A percentile compares a stretch with the other conserved stretches of the same genome.
Evolutionary conservation across 2,329 filamentous ascomycete species (phyloP).

Genomic region (Lasiodiplodia citricola): DNA sequence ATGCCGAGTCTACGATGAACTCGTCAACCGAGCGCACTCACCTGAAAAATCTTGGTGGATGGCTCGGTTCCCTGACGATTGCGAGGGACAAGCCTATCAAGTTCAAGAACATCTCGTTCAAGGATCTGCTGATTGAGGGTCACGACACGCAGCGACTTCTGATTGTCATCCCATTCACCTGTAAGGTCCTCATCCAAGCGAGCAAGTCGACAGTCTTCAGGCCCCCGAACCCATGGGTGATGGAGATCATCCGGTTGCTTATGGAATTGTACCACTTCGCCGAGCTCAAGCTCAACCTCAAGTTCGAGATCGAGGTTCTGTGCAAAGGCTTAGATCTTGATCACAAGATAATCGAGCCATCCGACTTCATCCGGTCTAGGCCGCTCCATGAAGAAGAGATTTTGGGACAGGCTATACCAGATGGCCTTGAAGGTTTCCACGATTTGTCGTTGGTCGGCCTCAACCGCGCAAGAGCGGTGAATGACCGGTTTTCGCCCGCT

Average conservation of each 20-base stretch:
- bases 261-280: constrained; percentile 93
- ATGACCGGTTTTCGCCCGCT: constrained; percentile 76
- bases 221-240: constrained; percentile 95
- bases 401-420: constrained; percentile 60
- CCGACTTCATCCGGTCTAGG: constrained; percentile 82
- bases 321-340: constrained; percentile 93
- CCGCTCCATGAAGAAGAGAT: constrained; percentile 66
- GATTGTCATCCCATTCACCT: constrained; percentile 95
- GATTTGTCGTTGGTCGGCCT: constrained; percentile 69
- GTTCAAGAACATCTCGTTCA: constrained; percentile 96
- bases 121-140: constrained; percentile 90
- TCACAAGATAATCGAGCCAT: constrained; percentile 87
- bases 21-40: constrained; percentile 84
- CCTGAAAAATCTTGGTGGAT: constrained; percentile 89
- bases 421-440: constrained; percentile 80
- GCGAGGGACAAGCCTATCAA: constrained; percentile 95
- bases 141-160: constrained; percentile 90
- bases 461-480: constrained; percentile 66
- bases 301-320: constrained; percentile 97
- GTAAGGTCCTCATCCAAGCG: constrained; percentile 90
- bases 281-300: constrained; percentile 93
- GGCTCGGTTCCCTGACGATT: constrained; percentile 91
- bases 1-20: constrained; percentile 84
- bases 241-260: constrained; percentile 90
- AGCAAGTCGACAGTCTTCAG: constrained; percentile 85